These are phyloP conservation scores for Rhexocercosporidium sp. DNA, from an alignment of 2,329 filamentous ascomycete genomes.

Conservation along the genomic window DNA sequence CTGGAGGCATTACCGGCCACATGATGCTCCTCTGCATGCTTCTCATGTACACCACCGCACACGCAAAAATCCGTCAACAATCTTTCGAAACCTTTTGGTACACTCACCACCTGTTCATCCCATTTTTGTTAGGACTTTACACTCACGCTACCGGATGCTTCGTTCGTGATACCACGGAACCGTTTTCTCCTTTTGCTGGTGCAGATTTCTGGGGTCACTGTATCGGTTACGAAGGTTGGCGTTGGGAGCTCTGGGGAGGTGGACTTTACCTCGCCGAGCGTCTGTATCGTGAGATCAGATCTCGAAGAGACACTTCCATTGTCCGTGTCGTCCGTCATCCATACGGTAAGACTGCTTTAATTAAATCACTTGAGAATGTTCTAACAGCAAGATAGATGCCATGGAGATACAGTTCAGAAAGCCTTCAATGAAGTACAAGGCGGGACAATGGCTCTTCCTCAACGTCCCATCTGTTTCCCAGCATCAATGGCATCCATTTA, in stretches of 20 bases:
- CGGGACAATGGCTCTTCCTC: conserved; percentile 97
- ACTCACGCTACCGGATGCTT: conserved; percentile 97
- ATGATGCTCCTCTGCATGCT: conserved; percentile 99
- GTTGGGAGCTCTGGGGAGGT: conserved; percentile 91
- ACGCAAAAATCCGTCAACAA: conserved; percentile 92
- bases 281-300: conserved; percentile 87
- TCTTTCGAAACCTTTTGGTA: conserved; percentile 99
- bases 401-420: conserved; percentile 98
- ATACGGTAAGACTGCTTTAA: conserved; percentile 68
- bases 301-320: conserved; percentile 84
- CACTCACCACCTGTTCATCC: conserved; percentile 97
- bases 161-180: conserved; percentile 77
- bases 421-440: conserved; percentile 96
- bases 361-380: background rate
- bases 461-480: conserved; percentile 88
- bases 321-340: conserved; percentile 94
- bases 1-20: conserved; percentile 93
- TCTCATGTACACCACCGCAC: conserved; percentile 95
- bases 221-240: conserved; percentile 93
- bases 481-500: conserved; percentile 98
- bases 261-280: conserved; percentile 86
- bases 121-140: conserved; percentile 91
- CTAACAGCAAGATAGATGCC: conserved; percentile 65
- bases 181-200: conserved; percentile 84
- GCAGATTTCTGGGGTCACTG: conserved; percentile 88